Evolutionary conservation across 202 grass and related monocot species (phyloP).

Genomic region (Carex sylvatica): DNA sequence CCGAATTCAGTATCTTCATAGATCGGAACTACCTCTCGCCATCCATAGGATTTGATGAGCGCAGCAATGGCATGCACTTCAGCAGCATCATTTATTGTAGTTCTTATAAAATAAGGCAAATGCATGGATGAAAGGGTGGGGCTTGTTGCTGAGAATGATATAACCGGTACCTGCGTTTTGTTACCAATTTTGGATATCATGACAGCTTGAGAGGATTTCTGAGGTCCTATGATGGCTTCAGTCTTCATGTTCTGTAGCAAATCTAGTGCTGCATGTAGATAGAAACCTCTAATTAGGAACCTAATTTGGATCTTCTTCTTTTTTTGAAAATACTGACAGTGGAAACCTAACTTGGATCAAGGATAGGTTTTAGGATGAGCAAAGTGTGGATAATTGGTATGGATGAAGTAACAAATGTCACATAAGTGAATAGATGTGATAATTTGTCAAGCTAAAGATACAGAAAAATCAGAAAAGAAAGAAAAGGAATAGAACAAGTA

Average conservation of each 20-base stretch:
- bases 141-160: slow-evolving; percentile 46
- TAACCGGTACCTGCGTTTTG: slow-evolving; percentile 30
- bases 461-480: too few species aligned
- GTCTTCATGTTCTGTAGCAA: slow-evolving; percentile 34
- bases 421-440: too few species aligned
- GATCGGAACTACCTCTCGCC: slow-evolving; percentile 37
- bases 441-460: too few species aligned
- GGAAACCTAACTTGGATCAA: neutral
- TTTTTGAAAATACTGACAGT: too few species aligned
- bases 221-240: slow-evolving; percentile 41
- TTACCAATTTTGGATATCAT: slow-evolving; percentile 39
- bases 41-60: slow-evolving; percentile 43
- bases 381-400: too few species aligned
- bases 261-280: slow-evolving; percentile 23
- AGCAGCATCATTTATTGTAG: slow-evolving; percentile 31
- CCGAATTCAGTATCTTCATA: slow-evolving; percentile 43
- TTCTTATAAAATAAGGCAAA: slow-evolving; percentile 35
- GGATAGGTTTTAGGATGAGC: too few species aligned
- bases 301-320: neutral
- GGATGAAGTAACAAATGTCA: too few species aligned
- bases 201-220: slow-evolving; percentile 40
- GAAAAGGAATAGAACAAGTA: too few species aligned
- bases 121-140: slow-evolving; percentile 16
- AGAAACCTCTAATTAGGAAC: neutral
- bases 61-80: slow-evolving; percentile 35